Base-by-base conservation (phyloP, 371 early-diverging fungal species). In the Mucor velutinosus region DNA sequence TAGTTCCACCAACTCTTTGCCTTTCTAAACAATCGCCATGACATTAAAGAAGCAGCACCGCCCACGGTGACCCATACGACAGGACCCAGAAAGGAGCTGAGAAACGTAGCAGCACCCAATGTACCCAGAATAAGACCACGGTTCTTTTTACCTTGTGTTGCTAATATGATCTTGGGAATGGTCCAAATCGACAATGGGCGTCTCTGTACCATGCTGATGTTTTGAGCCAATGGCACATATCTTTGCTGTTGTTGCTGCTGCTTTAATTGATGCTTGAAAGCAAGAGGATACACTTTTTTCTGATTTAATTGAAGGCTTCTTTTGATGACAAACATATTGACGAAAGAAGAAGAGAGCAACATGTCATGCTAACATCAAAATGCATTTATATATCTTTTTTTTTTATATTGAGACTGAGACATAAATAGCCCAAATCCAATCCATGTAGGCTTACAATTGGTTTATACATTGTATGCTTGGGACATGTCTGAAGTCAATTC, bases 11-110 rank as follows among this genome's bases (percentile, higher is more conserved):
- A 74, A 27, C 27, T 62, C n/a, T 63, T 49, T 8, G 76, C 76
- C 23, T 70, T 65, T 14, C 61, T 74, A 62, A 71, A 76, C 21
- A 77, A n/a, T 30, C 80, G 66, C 80, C 80, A 83, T 3, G 62
- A 30, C 4, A 79, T 32, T 1, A 78, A 30, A 0, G 80, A 72
- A 0, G 73, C 77, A 17, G 70, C 62, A 2, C 80, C 80, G 17
- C 80, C 77, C 5, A 74, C 62, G 1, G 72, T 63, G 0, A 83
- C 43, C 73, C 77, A 79, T 1, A 78, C 69, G 0, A 64, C 59
- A 1, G 83, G 83, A 0, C 83, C 83, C 14, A 79, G 7, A 2
- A 80, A 30, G 3, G 73, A 61, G 29, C 80, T 70, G 19, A 76
- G 30, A 5, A 74, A 21, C 29, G 70, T 66, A 11, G 69, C 49